phyloP scores from a whole-genome alignment of 495 filamentous ascomycete species.

The Amniculicola lignicola region DNA sequence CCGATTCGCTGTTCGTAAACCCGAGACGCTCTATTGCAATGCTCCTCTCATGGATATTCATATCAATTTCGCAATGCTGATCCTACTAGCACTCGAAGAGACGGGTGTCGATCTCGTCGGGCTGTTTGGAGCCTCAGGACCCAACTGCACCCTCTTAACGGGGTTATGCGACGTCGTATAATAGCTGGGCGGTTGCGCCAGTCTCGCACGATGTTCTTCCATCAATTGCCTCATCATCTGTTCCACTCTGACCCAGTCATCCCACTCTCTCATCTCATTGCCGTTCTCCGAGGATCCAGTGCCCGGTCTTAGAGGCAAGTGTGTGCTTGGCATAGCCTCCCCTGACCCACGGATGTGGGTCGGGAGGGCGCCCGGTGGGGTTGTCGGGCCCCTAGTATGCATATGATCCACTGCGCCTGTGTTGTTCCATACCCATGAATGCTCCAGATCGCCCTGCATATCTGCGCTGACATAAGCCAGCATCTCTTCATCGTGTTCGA shows the following conservation, averaged over 20 bases:
- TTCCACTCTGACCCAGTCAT: slow-evolving; percentile 55
- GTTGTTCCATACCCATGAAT: slow-evolving; percentile 89
- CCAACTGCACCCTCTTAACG: slow-evolving; percentile 34
- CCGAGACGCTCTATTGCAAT: no score
- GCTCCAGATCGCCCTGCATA: slow-evolving; percentile 76
- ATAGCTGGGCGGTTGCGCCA: slow-evolving; percentile 24
- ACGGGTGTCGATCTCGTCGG: neutral
- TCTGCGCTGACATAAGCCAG: slow-evolving; percentile 85
- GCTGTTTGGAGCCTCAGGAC: slow-evolving; percentile 11
- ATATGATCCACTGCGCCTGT: no score
- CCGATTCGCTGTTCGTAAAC: no score
- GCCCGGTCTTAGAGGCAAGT: slow-evolving; percentile 32
- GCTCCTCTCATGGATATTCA: no score
- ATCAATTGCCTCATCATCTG: slow-evolving; percentile 49
- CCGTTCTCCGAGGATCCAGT: slow-evolving; percentile 49
- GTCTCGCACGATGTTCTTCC: slow-evolving; percentile 39
- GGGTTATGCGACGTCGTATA: slow-evolving; percentile 32
- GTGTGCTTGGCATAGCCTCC: slow-evolving; percentile 19
- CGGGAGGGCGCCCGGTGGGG: slow-evolving; percentile 20
- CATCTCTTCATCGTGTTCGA: slow-evolving; percentile 86
- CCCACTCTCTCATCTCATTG: slow-evolving; percentile 49
- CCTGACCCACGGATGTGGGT: neutral
- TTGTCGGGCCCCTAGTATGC: no score
- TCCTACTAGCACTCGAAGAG: slow-evolving; percentile 30
- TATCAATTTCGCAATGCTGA: slow-evolving; percentile 43